Evolutionary conservation across 257 asterid genomes (phyloP).

Genomic region (Rauvolfia tetraphylla): DNA sequence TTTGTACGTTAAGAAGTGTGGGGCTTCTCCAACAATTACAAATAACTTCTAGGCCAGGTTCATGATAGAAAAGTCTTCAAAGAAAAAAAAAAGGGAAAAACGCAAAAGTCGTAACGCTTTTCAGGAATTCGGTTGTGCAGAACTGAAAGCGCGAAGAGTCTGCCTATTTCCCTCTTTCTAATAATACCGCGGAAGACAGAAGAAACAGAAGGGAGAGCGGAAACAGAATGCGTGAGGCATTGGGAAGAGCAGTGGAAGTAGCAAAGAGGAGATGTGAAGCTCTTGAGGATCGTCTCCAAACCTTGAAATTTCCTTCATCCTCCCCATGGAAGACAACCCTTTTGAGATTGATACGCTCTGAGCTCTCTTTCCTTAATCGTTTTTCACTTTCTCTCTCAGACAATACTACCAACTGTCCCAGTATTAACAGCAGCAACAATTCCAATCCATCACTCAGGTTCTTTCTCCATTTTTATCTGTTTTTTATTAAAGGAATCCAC

Average conservation of each 20-base stretch:
- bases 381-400: slow-evolving; percentile 23
- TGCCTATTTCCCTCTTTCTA: not conserved
- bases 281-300: slow-evolving; percentile 41
- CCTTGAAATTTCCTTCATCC: slow-evolving; percentile 20
- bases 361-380: slow-evolving; percentile 72
- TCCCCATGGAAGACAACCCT: slow-evolving; percentile 48
- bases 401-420: not conserved
- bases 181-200: not conserved
- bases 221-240: not conserved
- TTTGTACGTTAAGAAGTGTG: too few relatives aligned
- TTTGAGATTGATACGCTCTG: slow-evolving; percentile 60
- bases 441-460: slow-evolving; percentile 44
- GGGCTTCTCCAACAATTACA: too few relatives aligned
- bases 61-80: too few relatives aligned
- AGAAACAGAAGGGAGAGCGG: not conserved
- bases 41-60: too few relatives aligned
- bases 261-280: slow-evolving; percentile 58
- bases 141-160: not conserved
- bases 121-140: not conserved
- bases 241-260: slow-evolving; percentile 34
- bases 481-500: not conserved
- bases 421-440: not conserved
- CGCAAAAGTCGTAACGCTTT: too few relatives aligned
- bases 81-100: too few relatives aligned
- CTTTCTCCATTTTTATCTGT: not conserved